Percentiles rank a stretch among this genome's conserved stretches.
phyloP scores from a whole-genome alignment of 2,329 filamentous ascomycete genomes.

The Penicillium sp. region DNA sequence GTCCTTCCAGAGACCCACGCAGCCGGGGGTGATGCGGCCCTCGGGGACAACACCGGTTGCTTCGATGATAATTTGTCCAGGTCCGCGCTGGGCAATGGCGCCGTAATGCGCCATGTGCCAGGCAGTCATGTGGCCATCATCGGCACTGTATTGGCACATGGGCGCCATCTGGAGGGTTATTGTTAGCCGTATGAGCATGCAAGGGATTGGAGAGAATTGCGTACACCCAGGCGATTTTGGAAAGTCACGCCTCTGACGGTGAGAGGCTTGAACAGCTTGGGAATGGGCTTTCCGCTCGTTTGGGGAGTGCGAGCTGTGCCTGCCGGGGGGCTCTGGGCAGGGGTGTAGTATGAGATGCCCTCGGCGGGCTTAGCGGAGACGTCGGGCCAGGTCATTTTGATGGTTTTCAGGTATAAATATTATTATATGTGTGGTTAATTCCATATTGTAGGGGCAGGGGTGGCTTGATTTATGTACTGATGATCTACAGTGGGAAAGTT shows the following conservation, averaged over 20 bases:
- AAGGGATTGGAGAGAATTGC: background rate
- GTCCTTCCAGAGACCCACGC: conserved; percentile 73
- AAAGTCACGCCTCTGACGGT: conserved; percentile 60
- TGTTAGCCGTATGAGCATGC: background rate
- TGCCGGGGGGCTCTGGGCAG: conserved; percentile 38
- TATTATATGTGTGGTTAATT: background rate
- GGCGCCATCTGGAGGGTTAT: conserved; percentile 41
- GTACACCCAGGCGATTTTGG: conserved; percentile 63
- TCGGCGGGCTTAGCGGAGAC: conserved; percentile 38
- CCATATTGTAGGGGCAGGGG: background rate
- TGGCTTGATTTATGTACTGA: background rate
- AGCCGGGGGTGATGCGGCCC: conserved; percentile 73
- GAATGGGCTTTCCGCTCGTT: conserved; percentile 42
- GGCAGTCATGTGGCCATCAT: conserved; percentile 71
- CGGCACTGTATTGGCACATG: conserved; percentile 65
- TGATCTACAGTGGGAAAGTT: background rate
- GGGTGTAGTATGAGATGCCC: conserved; percentile 46
- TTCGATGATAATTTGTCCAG: conserved; percentile 73
- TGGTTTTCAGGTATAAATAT: background rate
- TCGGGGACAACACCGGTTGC: conserved; percentile 73
- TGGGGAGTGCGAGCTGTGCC: conserved; percentile 45
- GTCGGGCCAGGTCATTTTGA: conserved; percentile 32
- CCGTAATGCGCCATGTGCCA: conserved; percentile 84
- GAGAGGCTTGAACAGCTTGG: conserved; percentile 60
- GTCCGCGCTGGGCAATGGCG: conserved; percentile 74